Percentiles rank a stretch among this genome's conserved stretches.
phyloP scores from a whole-genome alignment of 805 yeast genomes.

The Ogataea nitratoaversa region DNA sequence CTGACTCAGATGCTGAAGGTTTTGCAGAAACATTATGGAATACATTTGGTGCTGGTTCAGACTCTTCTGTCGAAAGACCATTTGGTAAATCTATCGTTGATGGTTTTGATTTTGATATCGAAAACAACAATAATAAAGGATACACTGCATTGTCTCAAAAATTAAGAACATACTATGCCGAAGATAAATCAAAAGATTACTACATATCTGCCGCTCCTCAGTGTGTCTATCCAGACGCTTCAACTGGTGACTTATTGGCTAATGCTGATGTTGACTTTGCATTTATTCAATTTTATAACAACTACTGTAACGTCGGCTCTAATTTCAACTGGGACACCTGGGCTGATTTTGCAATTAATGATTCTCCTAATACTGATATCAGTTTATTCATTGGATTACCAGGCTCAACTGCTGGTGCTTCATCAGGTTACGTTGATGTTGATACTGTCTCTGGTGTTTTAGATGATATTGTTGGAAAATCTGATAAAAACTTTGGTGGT shows the following conservation, averaged over 20 bases:
- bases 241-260: conserved; percentile 37
- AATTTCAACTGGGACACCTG: conserved; percentile 67
- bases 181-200: conserved; percentile 48
- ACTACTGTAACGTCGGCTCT: conserved; percentile 56
- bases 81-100: conserved; percentile 76
- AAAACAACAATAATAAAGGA: conserved; percentile 58
- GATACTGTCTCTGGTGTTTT: conserved; percentile 33
- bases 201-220: conserved; percentile 90
- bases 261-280: conserved; percentile 71
- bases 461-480: conserved; percentile 12
- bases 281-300: conserved; percentile 87
- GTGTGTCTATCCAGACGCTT: conserved; percentile 81
- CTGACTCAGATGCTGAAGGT: conserved; percentile 49
- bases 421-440: conserved; percentile 50
- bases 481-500: conserved; percentile 53
- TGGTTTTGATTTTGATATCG: conserved; percentile 79
- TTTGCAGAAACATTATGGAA: conserved; percentile 61
- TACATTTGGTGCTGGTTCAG: conserved; percentile 57
- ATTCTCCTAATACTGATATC: conserved; percentile 64
- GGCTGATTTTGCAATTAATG: conserved; percentile 54
- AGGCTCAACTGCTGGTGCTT: conserved; percentile 47
- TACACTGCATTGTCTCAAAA: conserved; percentile 56
- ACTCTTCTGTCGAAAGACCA: conserved; percentile 36
- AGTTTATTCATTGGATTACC: conserved; percentile 76
- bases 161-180: conserved; percentile 37